Conservation (phyloP, 2,329 filamentous ascomycete genomes). For the Hirsutella rhossiliensis region DNA sequence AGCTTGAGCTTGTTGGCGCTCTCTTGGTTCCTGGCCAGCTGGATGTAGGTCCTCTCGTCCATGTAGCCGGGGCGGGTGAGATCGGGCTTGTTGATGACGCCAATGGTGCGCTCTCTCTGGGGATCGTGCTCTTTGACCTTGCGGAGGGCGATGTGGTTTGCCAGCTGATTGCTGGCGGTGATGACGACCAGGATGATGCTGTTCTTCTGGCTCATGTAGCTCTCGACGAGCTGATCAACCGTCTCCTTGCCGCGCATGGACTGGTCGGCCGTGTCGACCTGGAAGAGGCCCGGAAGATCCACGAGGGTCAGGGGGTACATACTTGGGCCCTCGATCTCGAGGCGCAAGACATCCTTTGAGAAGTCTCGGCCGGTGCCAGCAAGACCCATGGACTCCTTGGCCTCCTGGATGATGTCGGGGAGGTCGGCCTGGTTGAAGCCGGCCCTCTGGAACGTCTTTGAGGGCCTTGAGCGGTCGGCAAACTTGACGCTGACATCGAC, state of each 20-base stretch:
- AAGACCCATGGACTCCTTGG: constrained; percentile 37
- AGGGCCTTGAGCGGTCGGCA: constrained; percentile 11
- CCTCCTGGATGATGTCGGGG: constrained; percentile 35
- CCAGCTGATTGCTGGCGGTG: constrained; percentile 34
- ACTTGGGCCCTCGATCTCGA: constrained; percentile 32
- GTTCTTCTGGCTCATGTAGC: constrained; percentile 44
- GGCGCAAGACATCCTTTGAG: constrained; percentile 31
- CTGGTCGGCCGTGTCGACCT: constrained; percentile 18
- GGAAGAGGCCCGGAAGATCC: constrained; percentile 38
- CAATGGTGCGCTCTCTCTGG: constrained; percentile 33
- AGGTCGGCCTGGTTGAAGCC: constrained; percentile 28
- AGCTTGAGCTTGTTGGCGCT: constrained; percentile 17
- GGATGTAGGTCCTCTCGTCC: constrained; percentile 25
- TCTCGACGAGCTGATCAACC: constrained; percentile 25
- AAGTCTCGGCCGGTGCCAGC: constrained; percentile 18
- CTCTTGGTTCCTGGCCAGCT: constrained; percentile 16
- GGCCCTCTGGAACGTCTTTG: constrained; percentile 16
- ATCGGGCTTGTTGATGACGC: constrained; percentile 46
- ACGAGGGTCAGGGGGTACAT: constrained; percentile 38
- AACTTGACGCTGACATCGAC: constrained; percentile 32
- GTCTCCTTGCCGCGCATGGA: constrained; percentile 15
- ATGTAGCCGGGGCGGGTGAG: constrained; percentile 20
- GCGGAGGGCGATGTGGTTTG: constrained; percentile 38
- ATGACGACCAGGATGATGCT: constrained; percentile 48
- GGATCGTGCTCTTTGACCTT: constrained; percentile 30